These are phyloP conservation scores for Chlorella sp. DNA, from an alignment of 139 green algal genomes.

Conservation along the genomic window DNA sequence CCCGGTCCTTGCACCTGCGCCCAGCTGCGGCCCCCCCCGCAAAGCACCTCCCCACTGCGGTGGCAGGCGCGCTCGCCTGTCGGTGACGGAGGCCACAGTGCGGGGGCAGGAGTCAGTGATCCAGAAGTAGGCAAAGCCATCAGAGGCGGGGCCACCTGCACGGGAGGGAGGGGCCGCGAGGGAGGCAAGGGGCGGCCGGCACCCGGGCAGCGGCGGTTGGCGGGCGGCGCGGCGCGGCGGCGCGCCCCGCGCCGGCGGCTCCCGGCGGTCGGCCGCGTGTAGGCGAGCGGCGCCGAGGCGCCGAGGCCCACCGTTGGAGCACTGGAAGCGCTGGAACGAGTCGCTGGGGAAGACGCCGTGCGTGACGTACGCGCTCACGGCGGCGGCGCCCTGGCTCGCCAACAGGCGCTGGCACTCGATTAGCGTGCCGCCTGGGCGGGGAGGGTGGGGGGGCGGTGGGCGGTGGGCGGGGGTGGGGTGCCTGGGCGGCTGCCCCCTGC, in stretches of 20 bases:
- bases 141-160: not conserved
- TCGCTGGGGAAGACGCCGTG: conserved; percentile 97
- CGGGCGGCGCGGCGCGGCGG: not conserved
- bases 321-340: conserved; percentile 79
- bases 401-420: conserved; percentile 95
- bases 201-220: not conserved
- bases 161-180: not conserved
- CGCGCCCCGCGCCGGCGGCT: not conserved
- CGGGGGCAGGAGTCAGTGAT: conserved; percentile 93
- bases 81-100: conserved; percentile 72
- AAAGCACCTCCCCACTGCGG: no score
- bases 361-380: conserved; percentile 94
- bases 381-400: conserved; percentile 42
- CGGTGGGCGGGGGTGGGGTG: not conserved
- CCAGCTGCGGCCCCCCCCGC: no score
- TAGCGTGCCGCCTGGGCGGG: conserved; percentile 79
- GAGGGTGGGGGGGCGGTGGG: not conserved
- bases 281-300: not conserved
- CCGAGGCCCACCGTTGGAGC: not conserved
- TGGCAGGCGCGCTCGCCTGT: no score
- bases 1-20: no score
- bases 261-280: not conserved
- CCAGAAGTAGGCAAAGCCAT: conserved; percentile 83
- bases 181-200: not conserved
- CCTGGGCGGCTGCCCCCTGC: not conserved